These are phyloP conservation scores for Nicotiana sylvestris DNA, from an alignment of 257 asterid genomes.

Conservation along the genomic window DNA sequence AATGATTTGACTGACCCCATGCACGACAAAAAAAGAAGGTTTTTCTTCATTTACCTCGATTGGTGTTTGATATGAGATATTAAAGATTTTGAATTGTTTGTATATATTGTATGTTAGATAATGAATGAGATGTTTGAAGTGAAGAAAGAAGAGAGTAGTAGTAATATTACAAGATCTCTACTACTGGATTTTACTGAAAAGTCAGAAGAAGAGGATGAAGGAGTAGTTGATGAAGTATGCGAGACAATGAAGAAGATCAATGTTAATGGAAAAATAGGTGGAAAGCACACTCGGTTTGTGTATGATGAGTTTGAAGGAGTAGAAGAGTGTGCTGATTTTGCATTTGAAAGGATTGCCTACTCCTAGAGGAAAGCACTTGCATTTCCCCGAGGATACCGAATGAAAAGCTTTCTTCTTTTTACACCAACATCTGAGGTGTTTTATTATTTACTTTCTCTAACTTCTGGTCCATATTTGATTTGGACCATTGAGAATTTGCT, in stretches of 20 bases:
- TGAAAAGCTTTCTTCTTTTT: neutral
- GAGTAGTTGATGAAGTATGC: slow-evolving; percentile 51
- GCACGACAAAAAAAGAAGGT: no score
- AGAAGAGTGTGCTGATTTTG: slow-evolving; percentile 16
- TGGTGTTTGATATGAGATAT: neutral
- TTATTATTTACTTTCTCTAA: neutral
- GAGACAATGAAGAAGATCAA: slow-evolving; percentile 26
- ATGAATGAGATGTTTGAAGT: slow-evolving; percentile 24
- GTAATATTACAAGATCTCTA: slow-evolving; percentile 61
- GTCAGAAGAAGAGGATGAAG: slow-evolving; percentile 20
- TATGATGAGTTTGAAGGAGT: slow-evolving; percentile 61
- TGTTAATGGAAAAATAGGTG: slow-evolving; percentile 19
- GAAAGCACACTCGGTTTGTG: slow-evolving; percentile 60
- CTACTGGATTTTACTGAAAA: slow-evolving; percentile 73
- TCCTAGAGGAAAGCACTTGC: slow-evolving; percentile 38
- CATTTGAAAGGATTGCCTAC: slow-evolving; percentile 26
- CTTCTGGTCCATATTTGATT: neutral
- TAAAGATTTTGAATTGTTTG: neutral
- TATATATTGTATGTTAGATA: slow-evolving; percentile 22
- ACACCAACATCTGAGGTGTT: neutral
- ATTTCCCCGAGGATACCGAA: slow-evolving; percentile 24
- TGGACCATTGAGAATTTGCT: neutral
- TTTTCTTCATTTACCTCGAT: neutral
- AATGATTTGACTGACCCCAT: no score
- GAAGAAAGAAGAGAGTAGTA: slow-evolving; percentile 28